Percentiles rank a stretch among this genome's conserved stretches.
These are phyloP conservation scores for Ganoderma sp. DNA, from an alignment of 1,284 basidiomycete species.

Conservation along the genomic window DNA sequence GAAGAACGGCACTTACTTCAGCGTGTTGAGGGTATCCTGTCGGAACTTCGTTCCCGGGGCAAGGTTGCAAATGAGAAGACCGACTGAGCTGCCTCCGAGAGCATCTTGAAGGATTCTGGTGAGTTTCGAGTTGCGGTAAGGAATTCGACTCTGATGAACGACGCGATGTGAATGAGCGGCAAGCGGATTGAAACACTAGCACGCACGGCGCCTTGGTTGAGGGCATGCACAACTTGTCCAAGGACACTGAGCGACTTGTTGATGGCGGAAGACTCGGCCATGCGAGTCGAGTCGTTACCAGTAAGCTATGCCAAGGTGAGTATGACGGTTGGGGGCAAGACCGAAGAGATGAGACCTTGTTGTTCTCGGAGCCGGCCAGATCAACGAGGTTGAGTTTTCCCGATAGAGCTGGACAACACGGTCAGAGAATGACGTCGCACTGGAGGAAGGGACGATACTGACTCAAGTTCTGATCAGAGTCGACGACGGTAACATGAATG, in stretches of 20 bases:
- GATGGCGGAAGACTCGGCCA: conserved; percentile 84
- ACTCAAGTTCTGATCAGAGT: conserved; percentile 57
- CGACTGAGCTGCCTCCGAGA: conserved; percentile 77
- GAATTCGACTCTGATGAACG: conserved; percentile 66
- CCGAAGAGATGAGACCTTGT: conserved; percentile 57
- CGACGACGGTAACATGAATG: conserved; percentile 62
- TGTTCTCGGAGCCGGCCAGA: conserved; percentile 87
- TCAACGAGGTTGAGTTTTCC: conserved; percentile 87
- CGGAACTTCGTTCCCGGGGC: conserved; percentile 81
- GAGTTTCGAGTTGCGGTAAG: conserved; percentile 84
- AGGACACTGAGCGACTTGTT: conserved; percentile 85
- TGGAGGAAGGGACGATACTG: conserved; percentile 21
- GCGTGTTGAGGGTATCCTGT: conserved; percentile 83
- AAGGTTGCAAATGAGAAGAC: conserved; percentile 82
- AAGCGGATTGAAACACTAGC: conserved; percentile 1
- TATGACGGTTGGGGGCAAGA: too few species aligned
- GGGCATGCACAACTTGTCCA: conserved; percentile 82
- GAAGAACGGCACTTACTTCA: conserved; percentile 59
- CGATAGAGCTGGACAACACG: conserved; percentile 50
- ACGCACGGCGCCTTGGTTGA: conserved; percentile 74
- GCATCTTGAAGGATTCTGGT: conserved; percentile 86
- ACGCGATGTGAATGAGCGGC: conserved; percentile 1
- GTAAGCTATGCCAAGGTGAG: conserved; percentile 54
- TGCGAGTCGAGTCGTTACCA: conserved; percentile 79
- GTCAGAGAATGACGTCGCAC: conserved; percentile 1